Base-by-base conservation (phyloP, 202 grass and related monocot species). In the Panicum virgatum region DNA sequence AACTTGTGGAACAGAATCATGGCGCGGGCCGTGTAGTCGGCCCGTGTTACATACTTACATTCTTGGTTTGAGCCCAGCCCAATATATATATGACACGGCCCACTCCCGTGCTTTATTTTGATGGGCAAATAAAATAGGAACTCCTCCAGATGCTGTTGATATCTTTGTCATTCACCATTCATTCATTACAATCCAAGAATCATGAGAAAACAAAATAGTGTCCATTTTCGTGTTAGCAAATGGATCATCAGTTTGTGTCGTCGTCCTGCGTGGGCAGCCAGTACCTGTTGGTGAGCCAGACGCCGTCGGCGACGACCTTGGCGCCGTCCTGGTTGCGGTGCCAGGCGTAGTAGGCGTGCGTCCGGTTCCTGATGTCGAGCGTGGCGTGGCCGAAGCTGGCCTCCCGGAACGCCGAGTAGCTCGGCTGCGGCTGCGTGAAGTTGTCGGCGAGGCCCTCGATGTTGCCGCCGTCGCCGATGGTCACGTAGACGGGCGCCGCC, bases 341-440 rank as follows among this genome's bases (percentile, higher is more conserved):
- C 96, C 96, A 98, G 3, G 71, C 83, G 46, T 88, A 96, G 76
- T 85, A 83, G 0, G 96, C 96, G 34, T 96, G 96, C 26, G 90
- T 98, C 62, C 78, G 9, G 78, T 98, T 98, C 73, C 65, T 93
- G 45, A 98, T 98, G 7, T 98, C 96, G 15, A 96, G 83, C 46
- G 92, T 93, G 0, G 89, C 96, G 44, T 98, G 96, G 0, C 96
- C 96, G 46, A 93, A 98, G 83, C 96, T 98, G 1, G 89, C 88
- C 78, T 98, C 96, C 79, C 96, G 48, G 85, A 95, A 98, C 23
- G 92, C 89, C 14, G 92, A 98, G 69, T 98, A 98, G 13, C 40
- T 39, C 12, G 92, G 96, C 75, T 93, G 92, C 4, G 96, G 92
- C 36, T 51, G 1, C 48, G 76, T 83, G 88, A 95, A 89, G 66